Evolutionary conservation across 2,329 filamentous ascomycete species (phyloP), one percentile per base, ranked within the genome.

Genomic region (Hymenotorrendiella dingleyae): DNA sequence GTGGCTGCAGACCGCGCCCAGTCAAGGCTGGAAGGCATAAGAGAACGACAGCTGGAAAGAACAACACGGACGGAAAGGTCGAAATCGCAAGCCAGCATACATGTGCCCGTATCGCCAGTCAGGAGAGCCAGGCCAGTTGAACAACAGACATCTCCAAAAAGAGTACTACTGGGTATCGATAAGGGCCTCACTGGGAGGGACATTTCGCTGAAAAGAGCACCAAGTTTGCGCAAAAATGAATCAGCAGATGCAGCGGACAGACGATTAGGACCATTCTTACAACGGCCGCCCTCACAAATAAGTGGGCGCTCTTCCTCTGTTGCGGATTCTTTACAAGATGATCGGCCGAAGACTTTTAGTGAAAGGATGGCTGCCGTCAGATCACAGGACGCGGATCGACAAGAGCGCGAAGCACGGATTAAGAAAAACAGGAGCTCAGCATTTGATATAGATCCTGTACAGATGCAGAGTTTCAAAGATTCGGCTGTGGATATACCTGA

Each of bases 141-240:
- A 12, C 68, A 76, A 11, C 81, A 80, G 26, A 78, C 74, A 20
- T 96, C 90, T 1, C 91, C 93, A 1, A 84, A 84, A 40, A 75
- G 90, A 47, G 77, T 93, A 11, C 65, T 88, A 14, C 64, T 97
- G 12, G 91, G 93, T 4, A 94, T 97, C 48, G 90, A 95, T 64
- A 94, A 94, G 61, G 89, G 88, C 1, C 68, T 90, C 26, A 84
- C 74, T 54, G 89, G 83, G 2, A 78, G 78, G 45, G 88, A 96
- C 55, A 73, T 97, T 23, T 96, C 90, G 3, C 67, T 97, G 21
- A 93, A 86, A 63, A 74, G 87, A 52, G 80, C 86, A 3, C 72
- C 80, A 2, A 73, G 67, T 44, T 59, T 70, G 22, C 68, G 65
- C 42, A 69, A 59, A 42, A 54, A 57, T 28, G 40, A 57, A 16